Evolutionary conservation across 2,329 filamentous ascomycete species (phyloP).

Genomic region (Ophiostoma angusticollis): DNA sequence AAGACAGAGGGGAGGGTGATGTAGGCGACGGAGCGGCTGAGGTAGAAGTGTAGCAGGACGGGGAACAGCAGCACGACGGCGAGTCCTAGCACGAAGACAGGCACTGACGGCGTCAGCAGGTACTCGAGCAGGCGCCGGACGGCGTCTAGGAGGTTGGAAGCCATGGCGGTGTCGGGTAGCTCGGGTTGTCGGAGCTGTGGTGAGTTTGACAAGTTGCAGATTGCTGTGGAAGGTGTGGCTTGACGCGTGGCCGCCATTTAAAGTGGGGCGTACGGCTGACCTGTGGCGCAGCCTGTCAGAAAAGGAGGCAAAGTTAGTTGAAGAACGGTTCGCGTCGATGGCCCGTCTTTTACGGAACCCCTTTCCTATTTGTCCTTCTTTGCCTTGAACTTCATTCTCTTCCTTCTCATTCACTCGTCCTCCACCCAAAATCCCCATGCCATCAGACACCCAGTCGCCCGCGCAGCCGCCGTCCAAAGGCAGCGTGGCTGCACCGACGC

Average conservation of each 20-base stretch:
- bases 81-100: conserved; percentile 54
- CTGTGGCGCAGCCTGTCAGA: no score
- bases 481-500: conserved; percentile 37
- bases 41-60: conserved; percentile 60
- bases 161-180: conserved; percentile 5
- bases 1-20: conserved; percentile 63
- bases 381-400: no score
- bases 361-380: no score
- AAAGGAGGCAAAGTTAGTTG: no score
- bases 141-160: conserved; percentile 15
- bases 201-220: neutral
- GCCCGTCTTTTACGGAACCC: neutral
- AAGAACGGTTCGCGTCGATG: neutral
- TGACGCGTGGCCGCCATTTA: no score
- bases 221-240: no score
- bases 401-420: conserved; percentile 13
- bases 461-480: conserved; percentile 44
- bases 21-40: conserved; percentile 56
- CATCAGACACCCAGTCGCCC: conserved; percentile 24
- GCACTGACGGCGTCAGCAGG: conserved; percentile 45
- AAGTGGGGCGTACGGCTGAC: no score
- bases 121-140: conserved; percentile 31
- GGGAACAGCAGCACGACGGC: conserved; percentile 62
- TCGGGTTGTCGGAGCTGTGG: neutral
- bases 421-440: conserved; percentile 19